Percentiles rank a stretch among this genome's conserved stretches.
Conservation (phyloP, 2,329 filamentous ascomycete genomes). For the Neopestalotiopsis sp. region DNA sequence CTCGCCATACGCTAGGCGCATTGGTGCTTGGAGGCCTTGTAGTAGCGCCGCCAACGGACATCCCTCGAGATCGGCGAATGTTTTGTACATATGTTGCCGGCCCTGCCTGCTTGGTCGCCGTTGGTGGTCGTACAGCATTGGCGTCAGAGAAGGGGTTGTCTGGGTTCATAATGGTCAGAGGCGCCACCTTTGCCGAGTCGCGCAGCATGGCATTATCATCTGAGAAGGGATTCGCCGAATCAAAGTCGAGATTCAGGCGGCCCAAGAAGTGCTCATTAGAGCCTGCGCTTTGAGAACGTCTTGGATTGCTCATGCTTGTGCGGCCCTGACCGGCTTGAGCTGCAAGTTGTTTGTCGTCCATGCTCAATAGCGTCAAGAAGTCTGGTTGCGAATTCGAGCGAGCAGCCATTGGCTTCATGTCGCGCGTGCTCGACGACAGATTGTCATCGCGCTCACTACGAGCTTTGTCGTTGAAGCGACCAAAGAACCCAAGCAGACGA, state of each 20-base stretch:
- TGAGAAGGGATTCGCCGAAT: conserved; percentile 50
- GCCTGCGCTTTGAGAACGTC: conserved; percentile 38
- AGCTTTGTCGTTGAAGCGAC: conserved; percentile 44
- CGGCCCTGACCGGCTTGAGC: conserved; percentile 17
- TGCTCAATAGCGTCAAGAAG: conserved; percentile 48
- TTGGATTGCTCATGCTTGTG: conserved; percentile 24
- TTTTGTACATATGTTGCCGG: conserved; percentile 51
- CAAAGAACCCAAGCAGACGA: conserved; percentile 51
- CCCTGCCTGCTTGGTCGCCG: conserved; percentile 30
- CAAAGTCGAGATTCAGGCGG: conserved; percentile 43
- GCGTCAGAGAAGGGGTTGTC: conserved; percentile 55
- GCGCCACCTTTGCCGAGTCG: conserved; percentile 44
- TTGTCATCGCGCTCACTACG: conserved; percentile 23
- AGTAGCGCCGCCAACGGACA: conserved; percentile 40
- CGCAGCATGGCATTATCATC: conserved; percentile 49
- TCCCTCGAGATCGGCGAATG: conserved; percentile 54
- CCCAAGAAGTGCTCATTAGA: conserved; percentile 46
- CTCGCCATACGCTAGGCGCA: conserved; percentile 45
- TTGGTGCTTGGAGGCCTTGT: conserved; percentile 31
- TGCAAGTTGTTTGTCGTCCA: conserved; percentile 46
- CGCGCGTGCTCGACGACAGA: conserved; percentile 31
- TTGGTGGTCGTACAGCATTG: conserved; percentile 45
- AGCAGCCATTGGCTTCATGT: conserved; percentile 28
- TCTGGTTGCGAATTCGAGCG: conserved; percentile 41
- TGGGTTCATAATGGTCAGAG: conserved; percentile 34